Evolutionary conservation across 1,284 basidiomycete species (phyloP).

Genomic region (Sphaerobolus stellatus): DNA sequence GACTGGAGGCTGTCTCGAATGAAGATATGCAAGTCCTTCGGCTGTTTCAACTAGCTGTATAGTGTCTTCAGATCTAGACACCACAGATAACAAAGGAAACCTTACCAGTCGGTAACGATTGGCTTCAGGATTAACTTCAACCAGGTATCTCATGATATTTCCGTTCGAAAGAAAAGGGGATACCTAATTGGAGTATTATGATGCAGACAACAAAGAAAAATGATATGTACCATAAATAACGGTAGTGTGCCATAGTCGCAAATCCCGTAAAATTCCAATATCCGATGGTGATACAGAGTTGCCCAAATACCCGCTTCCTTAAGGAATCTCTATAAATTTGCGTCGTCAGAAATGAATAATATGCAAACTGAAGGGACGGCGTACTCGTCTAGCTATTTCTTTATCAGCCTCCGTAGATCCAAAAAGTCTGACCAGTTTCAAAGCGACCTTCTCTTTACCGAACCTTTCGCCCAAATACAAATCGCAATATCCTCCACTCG

Average conservation of each 20-base stretch:
- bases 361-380: background rate
- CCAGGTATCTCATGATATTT: constrained; percentile 48
- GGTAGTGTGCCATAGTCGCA: constrained; percentile 12
- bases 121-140: constrained; percentile 33
- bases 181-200: constrained; percentile 40
- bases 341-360: background rate
- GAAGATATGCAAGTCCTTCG: constrained; percentile 52
- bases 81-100: constrained; percentile 8
- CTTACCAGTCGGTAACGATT: constrained; percentile 48
- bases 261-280: constrained; percentile 14
- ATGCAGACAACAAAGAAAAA: no score
- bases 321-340: constrained; percentile 4
- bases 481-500: constrained; percentile 11
- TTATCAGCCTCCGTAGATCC: constrained; percentile 6
- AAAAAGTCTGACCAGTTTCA: constrained; percentile 11
- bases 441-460: constrained; percentile 8
- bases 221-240: constrained; percentile 5
- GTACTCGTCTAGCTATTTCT: constrained; percentile 5
- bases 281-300: constrained; percentile 8
- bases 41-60: constrained; percentile 49
- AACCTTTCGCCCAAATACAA: constrained; percentile 10
- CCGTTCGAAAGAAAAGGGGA: constrained; percentile 61
- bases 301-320: constrained; percentile 6
- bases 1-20: constrained; percentile 49
- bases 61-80: background rate